A percentile compares a stretch with the other conserved stretches of the same genome.
Evolutionary conservation across 352 stramenopile genomes (phyloP).

Genomic region (Aphanomyces invadans): DNA sequence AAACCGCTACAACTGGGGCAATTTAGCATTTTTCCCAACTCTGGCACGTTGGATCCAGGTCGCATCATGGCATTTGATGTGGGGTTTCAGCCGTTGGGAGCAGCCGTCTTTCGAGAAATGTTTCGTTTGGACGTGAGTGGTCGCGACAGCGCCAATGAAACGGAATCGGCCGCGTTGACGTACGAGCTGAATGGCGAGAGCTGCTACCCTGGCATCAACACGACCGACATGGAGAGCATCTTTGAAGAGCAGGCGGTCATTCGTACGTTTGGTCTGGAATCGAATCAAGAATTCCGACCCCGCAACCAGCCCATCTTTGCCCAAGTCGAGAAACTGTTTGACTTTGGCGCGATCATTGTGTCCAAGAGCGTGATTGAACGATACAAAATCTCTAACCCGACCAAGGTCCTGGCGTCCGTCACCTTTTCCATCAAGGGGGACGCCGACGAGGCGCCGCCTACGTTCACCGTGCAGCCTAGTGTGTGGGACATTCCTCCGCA

Average conservation of each 20-base stretch:
- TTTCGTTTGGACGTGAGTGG: constrained; percentile 73
- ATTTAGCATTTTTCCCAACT: constrained; percentile 72
- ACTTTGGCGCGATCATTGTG: constrained; percentile 78
- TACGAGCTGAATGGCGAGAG: constrained; percentile 90
- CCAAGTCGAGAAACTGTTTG: constrained; percentile 81
- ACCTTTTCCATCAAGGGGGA: constrained; percentile 61
- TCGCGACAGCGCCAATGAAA: constrained; percentile 40
- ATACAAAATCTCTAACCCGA: constrained; percentile 94
- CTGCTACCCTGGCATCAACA: constrained; percentile 89
- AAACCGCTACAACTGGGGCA: constrained; percentile 51
- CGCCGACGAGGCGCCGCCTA: neutral
- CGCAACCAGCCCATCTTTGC: constrained; percentile 46
- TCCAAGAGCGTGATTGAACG: constrained; percentile 81
- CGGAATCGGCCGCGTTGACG: constrained; percentile 36
- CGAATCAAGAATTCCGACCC: neutral
- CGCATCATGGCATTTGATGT: constrained; percentile 62
- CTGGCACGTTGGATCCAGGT: constrained; percentile 79
- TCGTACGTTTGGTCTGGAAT: constrained; percentile 47
- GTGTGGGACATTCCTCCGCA: constrained; percentile 91
- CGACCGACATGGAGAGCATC: constrained; percentile 81
- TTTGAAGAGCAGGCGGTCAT: constrained; percentile 95
- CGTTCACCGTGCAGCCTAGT: constrained; percentile 86
- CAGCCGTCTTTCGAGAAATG: constrained; percentile 57
- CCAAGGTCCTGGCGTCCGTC: constrained; percentile 87
- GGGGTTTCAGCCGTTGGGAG: constrained; percentile 72